These are phyloP conservation scores for Chrysosporium keratinophilum DNA, from an alignment of 2,329 filamentous ascomycete species.

Conservation along the genomic window DNA sequence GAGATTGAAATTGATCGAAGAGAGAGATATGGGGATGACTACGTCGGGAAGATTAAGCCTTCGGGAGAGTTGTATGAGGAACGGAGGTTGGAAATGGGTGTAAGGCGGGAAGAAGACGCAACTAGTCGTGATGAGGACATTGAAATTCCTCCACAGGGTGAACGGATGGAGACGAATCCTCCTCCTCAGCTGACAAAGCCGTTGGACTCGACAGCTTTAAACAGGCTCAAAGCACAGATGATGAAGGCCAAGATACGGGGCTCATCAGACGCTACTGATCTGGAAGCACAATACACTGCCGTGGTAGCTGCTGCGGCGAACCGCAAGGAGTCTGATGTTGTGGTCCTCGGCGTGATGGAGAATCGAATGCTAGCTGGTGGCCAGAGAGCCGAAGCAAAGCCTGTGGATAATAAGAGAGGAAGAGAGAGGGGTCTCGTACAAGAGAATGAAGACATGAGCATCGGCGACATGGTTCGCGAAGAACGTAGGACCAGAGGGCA, in stretches of 20 bases:
- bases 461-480: conserved; percentile 95
- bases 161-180: conserved; percentile 47
- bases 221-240: conserved; percentile 82
- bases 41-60: conserved; percentile 74
- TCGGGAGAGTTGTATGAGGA: conserved; percentile 77
- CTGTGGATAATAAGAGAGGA: conserved; percentile 68
- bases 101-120: conserved; percentile 31
- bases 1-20: conserved; percentile 79
- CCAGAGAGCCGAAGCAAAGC: conserved; percentile 62
- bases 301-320: conserved; percentile 55
- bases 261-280: conserved; percentile 59
- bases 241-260: conserved; percentile 89
- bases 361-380: conserved; percentile 79
- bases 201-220: conserved; percentile 69
- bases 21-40: conserved; percentile 71
- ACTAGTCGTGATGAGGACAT: conserved; percentile 25
- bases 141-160: conserved; percentile 42
- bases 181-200: conserved; percentile 41
- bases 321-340: conserved; percentile 52
- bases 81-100: conserved; percentile 52
- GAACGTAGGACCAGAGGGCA: conserved; percentile 75
- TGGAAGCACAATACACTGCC: conserved; percentile 75
- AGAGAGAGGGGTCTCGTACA: conserved; percentile 73
- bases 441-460: conserved; percentile 89
- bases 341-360: conserved; percentile 79